A percentile compares a stretch with the other conserved stretches of the same genome.
Evolutionary conservation across 179 eudicot genomes (phyloP).

Genomic region (Camellia oleifera): DNA sequence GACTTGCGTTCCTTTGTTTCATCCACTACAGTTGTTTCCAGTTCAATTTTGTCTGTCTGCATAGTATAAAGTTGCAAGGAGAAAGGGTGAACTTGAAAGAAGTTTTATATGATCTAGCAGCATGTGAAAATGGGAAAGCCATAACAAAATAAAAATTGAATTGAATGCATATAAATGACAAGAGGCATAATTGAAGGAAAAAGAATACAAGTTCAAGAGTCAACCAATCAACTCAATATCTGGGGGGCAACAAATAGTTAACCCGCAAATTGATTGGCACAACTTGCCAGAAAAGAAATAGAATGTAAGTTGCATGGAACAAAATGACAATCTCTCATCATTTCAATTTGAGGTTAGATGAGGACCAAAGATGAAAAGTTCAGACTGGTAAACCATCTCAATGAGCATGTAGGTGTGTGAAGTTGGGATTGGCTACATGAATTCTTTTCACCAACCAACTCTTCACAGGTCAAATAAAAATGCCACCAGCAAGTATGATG

Average conservation of each 20-base stretch:
- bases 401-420: no score
- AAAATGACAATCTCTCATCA: background rate
- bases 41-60: conserved; percentile 90
- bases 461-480: background rate
- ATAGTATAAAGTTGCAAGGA: conserved; percentile 9
- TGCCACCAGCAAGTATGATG: background rate
- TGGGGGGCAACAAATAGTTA: background rate
- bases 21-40: conserved; percentile 93
- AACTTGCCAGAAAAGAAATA: background rate
- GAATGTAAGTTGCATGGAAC: background rate
- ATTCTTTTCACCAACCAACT: no score
- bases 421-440: background rate
- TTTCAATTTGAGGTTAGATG: background rate
- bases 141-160: background rate
- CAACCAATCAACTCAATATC: conserved; percentile 4
- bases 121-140: background rate
- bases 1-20: conserved; percentile 92
- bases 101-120: background rate
- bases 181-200: background rate
- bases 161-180: background rate
- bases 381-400: background rate
- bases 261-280: background rate
- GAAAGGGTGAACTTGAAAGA: background rate
- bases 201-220: background rate
- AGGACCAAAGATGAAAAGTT: background rate